Evolutionary conservation across 2,329 filamentous ascomycete genomes (phyloP).

Genomic region (Apiospora arundinis): DNA sequence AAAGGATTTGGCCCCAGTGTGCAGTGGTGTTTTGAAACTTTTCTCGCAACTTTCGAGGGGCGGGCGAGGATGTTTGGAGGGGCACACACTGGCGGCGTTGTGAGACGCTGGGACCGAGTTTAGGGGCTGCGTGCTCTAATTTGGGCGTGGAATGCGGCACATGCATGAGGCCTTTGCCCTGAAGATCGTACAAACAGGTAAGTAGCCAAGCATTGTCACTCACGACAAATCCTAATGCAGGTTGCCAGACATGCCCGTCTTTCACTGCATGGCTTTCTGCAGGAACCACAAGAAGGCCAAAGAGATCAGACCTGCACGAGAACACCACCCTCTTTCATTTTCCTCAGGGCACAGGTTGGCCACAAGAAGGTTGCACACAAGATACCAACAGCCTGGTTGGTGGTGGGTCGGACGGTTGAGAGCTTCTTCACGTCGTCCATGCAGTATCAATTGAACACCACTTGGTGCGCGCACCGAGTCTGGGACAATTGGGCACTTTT

Average conservation of each 20-base stretch:
- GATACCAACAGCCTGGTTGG: background rate
- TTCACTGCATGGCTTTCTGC: background rate
- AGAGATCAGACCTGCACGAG: too few relatives aligned
- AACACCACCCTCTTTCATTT: background rate
- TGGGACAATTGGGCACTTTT: background rate
- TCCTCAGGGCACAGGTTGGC: background rate
- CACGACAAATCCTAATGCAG: too few relatives aligned
- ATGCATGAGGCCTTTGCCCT: background rate
- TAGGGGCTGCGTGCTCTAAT: background rate
- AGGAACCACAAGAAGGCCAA: background rate
- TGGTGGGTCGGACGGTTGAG: background rate
- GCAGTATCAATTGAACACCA: background rate
- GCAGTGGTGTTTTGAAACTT: background rate
- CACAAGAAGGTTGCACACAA: background rate
- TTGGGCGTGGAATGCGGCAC: background rate
- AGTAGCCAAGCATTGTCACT: background rate
- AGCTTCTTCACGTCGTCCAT: background rate
- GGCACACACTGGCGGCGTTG: background rate
- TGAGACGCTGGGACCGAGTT: background rate
- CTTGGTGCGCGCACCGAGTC: background rate
- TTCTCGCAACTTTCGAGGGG: background rate
- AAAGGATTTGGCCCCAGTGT: background rate
- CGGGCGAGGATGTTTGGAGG: background rate
- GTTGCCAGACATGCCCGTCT: too few relatives aligned
- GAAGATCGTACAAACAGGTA: background rate